phyloP scores from a whole-genome alignment of 768 basidiomycete genomes.

The Kwoniella mangroviensis region DNA sequence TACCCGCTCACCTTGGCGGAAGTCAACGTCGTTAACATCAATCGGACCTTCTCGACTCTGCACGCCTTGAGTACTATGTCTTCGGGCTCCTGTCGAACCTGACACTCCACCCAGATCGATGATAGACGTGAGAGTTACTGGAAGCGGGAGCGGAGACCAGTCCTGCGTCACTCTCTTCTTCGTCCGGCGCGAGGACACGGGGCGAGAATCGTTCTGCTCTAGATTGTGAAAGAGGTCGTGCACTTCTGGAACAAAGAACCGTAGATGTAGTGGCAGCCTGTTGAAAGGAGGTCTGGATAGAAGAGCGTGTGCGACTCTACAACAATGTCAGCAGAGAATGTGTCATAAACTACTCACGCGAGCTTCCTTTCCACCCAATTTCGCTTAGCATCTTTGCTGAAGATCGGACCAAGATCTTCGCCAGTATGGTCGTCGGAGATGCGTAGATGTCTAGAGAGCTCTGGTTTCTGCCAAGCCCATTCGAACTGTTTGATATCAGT shows the following conservation, averaged over 20 bases:
- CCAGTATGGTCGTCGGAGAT: slow-evolving; percentile 18
- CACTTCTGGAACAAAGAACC: slow-evolving; percentile 72
- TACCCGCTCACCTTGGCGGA: slow-evolving; percentile 23
- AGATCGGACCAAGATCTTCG: slow-evolving; percentile 35
- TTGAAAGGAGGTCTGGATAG: slow-evolving; percentile 70
- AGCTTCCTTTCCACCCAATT: slow-evolving; percentile 53
- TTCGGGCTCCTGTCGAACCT: slow-evolving; percentile 37
- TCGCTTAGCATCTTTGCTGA: slow-evolving; percentile 47
- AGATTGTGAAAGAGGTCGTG: slow-evolving; percentile 63
- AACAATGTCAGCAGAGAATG: slow-evolving; percentile 10
- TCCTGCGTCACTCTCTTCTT: slow-evolving; percentile 10
- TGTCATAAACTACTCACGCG: slow-evolving; percentile 34
- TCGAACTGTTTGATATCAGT: slow-evolving; percentile 64
- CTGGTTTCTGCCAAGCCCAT: slow-evolving; percentile 82
- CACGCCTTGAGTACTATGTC: slow-evolving; percentile 34
- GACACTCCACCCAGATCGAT: slow-evolving; percentile 53
- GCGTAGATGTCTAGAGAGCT: slow-evolving; percentile 70
- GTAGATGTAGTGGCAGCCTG: slow-evolving; percentile 74
- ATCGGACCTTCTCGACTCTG: slow-evolving; percentile 40
- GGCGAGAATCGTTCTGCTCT: not conserved
- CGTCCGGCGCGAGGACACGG: not conserved
- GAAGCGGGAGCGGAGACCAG: slow-evolving; percentile 26
- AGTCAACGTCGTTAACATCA: slow-evolving; percentile 52
- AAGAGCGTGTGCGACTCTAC: slow-evolving; percentile 67
- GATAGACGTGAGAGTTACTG: slow-evolving; percentile 21